phyloP scores from a whole-genome alignment of 2,329 filamentous ascomycete genomes.

The Cladobotryum protrusum region DNA sequence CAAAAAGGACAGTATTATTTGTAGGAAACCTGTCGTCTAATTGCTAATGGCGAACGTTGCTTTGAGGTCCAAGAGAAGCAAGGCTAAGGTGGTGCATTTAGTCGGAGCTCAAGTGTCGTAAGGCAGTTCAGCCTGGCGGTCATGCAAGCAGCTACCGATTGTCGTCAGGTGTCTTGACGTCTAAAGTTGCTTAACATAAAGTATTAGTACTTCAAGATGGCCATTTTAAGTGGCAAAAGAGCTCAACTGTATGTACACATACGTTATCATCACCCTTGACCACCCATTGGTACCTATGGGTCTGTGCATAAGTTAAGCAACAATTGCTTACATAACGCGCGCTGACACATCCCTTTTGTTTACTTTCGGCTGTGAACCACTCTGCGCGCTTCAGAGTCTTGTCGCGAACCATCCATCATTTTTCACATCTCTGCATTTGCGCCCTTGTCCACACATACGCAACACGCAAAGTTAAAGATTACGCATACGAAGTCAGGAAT shows the following conservation, averaged over 20 bases:
- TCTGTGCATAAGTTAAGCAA: no score
- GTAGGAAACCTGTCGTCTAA: no score
- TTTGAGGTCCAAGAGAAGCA: background rate
- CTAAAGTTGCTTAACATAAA: background rate
- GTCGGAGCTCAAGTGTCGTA: conserved; percentile 31
- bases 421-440: background rate
- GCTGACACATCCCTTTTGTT: background rate
- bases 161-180: background rate
- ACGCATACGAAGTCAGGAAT: conserved; percentile 17
- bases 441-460: background rate
- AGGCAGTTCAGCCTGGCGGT: conserved; percentile 41
- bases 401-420: background rate
- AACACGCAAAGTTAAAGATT: background rate
- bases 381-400: background rate
- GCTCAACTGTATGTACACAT: background rate
- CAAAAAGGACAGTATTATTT: no score
- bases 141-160: background rate
- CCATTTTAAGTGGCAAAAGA: background rate
- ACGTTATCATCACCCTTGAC: background rate
- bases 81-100: conserved; percentile 1
- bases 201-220: background rate
- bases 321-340: background rate
- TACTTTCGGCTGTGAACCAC: background rate
- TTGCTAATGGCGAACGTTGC: no score
- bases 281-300: background rate